Evolutionary conservation across 2,329 filamentous ascomycete genomes (phyloP).

Genomic region (Botryotinia calthae): DNA sequence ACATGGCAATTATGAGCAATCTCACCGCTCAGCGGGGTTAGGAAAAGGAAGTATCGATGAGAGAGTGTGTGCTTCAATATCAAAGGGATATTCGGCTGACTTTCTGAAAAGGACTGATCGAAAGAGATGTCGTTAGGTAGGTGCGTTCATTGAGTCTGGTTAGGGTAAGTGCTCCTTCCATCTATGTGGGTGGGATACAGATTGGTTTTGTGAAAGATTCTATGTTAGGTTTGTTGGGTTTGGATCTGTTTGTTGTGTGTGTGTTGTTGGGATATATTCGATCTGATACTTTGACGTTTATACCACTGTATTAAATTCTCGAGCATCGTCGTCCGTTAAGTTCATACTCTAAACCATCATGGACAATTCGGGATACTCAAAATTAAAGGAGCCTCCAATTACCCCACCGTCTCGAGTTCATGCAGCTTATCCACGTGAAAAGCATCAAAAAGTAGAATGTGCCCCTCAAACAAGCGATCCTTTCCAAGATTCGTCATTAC

Average conservation of each 20-base stretch:
- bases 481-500: background rate
- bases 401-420: constrained; percentile 18
- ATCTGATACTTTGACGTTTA: background rate
- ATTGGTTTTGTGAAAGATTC: too few species aligned
- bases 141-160: background rate
- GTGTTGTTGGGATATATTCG: too few species aligned
- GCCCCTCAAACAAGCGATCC: background rate
- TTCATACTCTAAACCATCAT: background rate
- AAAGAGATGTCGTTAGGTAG: background rate
- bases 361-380: constrained; percentile 19
- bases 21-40: accelerated
- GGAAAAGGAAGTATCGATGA: background rate
- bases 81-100: too few species aligned
- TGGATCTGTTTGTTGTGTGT: background rate
- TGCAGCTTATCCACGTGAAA: constrained; percentile 19
- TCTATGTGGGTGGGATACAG: background rate
- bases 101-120: background rate
- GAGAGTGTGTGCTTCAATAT: background rate
- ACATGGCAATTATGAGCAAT: background rate
- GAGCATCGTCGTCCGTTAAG: too few species aligned
- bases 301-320: too few species aligned
- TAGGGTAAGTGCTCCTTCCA: background rate
- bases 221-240: background rate
- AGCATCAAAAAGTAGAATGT: constrained; percentile 21
- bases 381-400: constrained; percentile 14